A percentile compares a stretch with the other conserved stretches of the same genome.
Evolutionary conservation across 441 rosid genomes (phyloP).

Genomic region (Flueggea neowawraea): DNA sequence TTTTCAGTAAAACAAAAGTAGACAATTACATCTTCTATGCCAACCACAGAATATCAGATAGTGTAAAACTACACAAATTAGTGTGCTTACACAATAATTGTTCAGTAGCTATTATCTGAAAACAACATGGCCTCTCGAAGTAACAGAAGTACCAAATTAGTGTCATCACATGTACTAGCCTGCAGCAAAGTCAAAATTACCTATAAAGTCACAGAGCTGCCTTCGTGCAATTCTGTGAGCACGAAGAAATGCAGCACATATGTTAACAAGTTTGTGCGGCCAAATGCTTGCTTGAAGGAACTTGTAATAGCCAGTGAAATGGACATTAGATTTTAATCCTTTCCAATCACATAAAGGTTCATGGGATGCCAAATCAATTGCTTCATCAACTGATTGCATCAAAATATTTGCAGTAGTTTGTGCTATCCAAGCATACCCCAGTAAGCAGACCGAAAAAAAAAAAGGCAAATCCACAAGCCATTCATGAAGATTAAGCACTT

Average conservation of each 20-base stretch:
- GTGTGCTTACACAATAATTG: too few species aligned
- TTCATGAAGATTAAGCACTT: not conserved
- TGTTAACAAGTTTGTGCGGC: conserved; percentile 61
- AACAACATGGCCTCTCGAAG: too few species aligned
- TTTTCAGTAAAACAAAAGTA: too few species aligned
- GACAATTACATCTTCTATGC: too few species aligned
- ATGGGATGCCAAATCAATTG: conserved; percentile 56
- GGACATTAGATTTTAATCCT: conserved; percentile 59
- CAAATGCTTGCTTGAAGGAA: conserved; percentile 56
- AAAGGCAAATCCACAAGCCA: conserved; percentile 7
- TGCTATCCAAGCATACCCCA: conserved; percentile 87
- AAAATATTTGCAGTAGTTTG: conserved; percentile 62
- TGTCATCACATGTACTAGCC: too few species aligned
- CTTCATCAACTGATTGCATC: conserved; percentile 93
- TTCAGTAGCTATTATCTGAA: too few species aligned
- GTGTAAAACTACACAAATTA: too few species aligned
- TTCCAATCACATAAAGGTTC: conserved; percentile 86
- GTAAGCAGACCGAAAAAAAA: conserved; percentile 74
- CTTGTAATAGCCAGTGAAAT: conserved; percentile 69
- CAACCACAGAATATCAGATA: too few species aligned
- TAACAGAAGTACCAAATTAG: too few species aligned
- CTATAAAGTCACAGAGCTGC: conserved; percentile 77
- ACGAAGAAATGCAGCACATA: conserved; percentile 95
- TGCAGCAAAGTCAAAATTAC: conserved; percentile 20
- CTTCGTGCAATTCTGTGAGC: conserved; percentile 75